Conservation (phyloP, 1,284 basidiomycete species). For the Bondarzewia mesenterica region DNA sequence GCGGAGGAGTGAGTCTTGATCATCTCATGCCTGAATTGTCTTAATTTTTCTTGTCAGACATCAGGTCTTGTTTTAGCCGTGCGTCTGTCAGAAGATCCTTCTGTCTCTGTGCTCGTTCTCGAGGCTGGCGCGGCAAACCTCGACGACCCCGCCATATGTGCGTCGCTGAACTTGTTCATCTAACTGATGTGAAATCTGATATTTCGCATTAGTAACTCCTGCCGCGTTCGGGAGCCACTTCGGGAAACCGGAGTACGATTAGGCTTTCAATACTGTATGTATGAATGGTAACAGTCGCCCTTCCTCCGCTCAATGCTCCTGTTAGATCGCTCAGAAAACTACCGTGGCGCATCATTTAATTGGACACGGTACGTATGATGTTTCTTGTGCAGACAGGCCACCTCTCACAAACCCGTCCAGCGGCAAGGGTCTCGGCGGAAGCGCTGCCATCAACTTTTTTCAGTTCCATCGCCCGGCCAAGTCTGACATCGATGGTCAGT, state of each 20-base stretch:
- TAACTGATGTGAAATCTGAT: not conserved
- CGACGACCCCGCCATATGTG: constrained; percentile 12
- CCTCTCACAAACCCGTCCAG: not conserved
- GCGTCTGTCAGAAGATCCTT: constrained; percentile 35
- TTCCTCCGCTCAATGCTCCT: not conserved
- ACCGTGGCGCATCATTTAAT: constrained; percentile 4
- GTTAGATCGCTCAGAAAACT: constrained; percentile 14
- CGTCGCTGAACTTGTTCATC: not conserved
- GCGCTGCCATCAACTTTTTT: constrained; percentile 19
- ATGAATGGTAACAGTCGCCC: not conserved
- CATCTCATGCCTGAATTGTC: not conserved
- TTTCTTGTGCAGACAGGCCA: not conserved
- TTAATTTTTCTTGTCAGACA: constrained; percentile 15
- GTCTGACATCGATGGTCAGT: too few species aligned
- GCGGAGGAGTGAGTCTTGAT: constrained; percentile 8
- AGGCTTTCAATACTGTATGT: constrained; percentile 22
- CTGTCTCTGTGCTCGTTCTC: constrained; percentile 24
- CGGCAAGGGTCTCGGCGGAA: constrained; percentile 24
- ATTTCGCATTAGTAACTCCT: not conserved
- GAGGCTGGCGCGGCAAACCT: constrained; percentile 22
- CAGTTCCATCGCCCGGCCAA: constrained; percentile 18
- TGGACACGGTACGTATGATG: constrained; percentile 14
- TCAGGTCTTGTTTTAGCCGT: constrained; percentile 39
- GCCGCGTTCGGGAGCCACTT: constrained; percentile 11
- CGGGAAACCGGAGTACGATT: constrained; percentile 20